Percentiles rank a stretch among this genome's conserved stretches.
These are phyloP conservation scores for Auricularia heimuer DNA, from an alignment of 768 basidiomycete species.

Conservation along the genomic window DNA sequence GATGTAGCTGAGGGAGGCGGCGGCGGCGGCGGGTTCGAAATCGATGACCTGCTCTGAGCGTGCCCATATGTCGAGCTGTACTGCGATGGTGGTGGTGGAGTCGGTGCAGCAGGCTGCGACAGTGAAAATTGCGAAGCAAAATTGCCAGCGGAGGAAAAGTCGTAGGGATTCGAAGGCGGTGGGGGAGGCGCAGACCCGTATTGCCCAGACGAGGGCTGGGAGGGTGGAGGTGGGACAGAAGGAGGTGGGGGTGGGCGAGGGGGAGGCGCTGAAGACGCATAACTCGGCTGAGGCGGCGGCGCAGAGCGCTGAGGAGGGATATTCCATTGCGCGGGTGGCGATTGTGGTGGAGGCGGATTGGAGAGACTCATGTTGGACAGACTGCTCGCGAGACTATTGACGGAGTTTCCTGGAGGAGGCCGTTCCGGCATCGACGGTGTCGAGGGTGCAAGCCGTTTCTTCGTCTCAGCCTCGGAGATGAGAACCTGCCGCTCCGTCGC, in stretches of 20 bases:
- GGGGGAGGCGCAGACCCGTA: conserved; percentile 8
- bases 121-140: neutral
- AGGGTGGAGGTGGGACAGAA: conserved; percentile 9
- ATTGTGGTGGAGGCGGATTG: neutral
- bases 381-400: neutral
- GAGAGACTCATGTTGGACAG: conserved; percentile 13
- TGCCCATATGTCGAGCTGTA: neutral
- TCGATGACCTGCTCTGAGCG: neutral
- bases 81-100: neutral
- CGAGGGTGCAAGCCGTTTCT: conserved; percentile 45
- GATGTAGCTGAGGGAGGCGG: neutral
- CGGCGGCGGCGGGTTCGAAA: neutral
- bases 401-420: conserved; percentile 26
- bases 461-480: conserved; percentile 58
- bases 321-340: conserved; percentile 10
- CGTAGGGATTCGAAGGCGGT: conserved; percentile 9
- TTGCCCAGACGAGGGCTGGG: neutral
- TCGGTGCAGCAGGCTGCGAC: neutral
- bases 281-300: conserved; percentile 11
- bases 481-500: conserved; percentile 61
- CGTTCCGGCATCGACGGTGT: conserved; percentile 41
- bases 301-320: conserved; percentile 13
- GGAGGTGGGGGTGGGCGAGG: conserved; percentile 15
- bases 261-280: conserved; percentile 20
- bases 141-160: neutral